These are phyloP conservation scores for Fusarium clavum DNA, from an alignment of 2,329 filamentous ascomycete genomes.

Conservation along the genomic window DNA sequence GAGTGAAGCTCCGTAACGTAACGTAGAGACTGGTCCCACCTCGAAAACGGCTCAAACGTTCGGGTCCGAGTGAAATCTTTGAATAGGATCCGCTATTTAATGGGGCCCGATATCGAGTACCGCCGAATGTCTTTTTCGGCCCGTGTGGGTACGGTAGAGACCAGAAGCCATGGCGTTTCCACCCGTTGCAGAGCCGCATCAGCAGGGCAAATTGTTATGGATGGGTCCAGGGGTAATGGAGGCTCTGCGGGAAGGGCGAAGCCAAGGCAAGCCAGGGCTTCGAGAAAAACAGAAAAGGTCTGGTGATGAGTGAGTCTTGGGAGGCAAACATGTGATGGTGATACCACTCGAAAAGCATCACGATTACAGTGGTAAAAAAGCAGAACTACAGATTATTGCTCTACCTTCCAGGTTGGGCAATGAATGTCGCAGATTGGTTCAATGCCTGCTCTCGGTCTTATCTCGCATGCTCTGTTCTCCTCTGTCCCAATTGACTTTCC, in stretches of 20 bases:
- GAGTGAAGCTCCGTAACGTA: constrained; percentile 15
- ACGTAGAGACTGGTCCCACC: not conserved
- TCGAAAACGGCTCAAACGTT: constrained; percentile 16
- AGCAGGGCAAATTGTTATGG: constrained; percentile 10
- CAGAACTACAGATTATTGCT: not conserved
- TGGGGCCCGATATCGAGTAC: constrained; percentile 25
- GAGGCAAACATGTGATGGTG: not conserved
- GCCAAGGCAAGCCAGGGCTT: not conserved
- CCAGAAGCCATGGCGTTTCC: constrained; percentile 3
- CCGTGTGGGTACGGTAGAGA: constrained; percentile 27
- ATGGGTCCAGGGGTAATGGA: constrained; percentile 25
- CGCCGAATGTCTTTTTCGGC: constrained; percentile 33
- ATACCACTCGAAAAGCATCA: not conserved
- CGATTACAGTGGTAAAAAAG: not conserved
- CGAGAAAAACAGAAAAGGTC: not conserved
- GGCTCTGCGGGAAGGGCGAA: constrained; percentile 25
- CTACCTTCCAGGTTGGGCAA: not conserved
- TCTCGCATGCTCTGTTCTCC: constrained; percentile 25
- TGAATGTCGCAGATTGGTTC: constrained; percentile 7
- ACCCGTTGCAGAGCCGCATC: constrained; percentile 36
- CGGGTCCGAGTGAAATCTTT: constrained; percentile 27
- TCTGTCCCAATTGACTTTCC: constrained; percentile 25
- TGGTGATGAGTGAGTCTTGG: not conserved
- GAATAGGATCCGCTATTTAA: constrained; percentile 1
- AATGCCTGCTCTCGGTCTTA: constrained; percentile 24